phyloP scores from a whole-genome alignment of 306 rosid species.

The Arachis stenosperma region DNA sequence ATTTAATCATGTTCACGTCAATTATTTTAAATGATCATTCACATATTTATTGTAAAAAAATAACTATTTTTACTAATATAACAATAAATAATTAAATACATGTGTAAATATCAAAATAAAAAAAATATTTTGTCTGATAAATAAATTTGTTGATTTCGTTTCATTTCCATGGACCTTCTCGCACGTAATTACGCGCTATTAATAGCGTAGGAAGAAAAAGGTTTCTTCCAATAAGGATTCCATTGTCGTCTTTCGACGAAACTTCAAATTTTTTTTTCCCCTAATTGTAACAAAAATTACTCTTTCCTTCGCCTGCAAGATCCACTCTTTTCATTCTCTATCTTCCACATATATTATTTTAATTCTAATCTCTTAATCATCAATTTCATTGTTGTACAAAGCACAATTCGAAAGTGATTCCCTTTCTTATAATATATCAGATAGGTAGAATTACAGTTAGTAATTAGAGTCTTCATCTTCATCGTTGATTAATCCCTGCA shows the following conservation, averaged over 20 bases:
- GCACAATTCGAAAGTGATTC: background rate
- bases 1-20: too few species aligned
- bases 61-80: too few species aligned
- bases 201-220: slow-evolving; percentile 5
- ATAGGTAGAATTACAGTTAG: background rate
- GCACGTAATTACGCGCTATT: background rate
- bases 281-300: background rate
- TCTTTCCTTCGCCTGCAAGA: slow-evolving; percentile 41
- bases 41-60: too few species aligned
- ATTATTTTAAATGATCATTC: too few species aligned
- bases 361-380: background rate
- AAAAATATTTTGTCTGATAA: too few species aligned
- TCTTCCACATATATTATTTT: background rate
- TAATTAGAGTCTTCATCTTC: background rate
- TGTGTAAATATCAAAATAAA: background rate
- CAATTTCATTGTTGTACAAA: background rate
- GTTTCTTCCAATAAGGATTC: slow-evolving; percentile 5
- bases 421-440: background rate
- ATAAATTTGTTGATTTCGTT: too few species aligned
- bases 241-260: slow-evolving; percentile 42
- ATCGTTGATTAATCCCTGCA: background rate
- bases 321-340: slow-evolving; percentile 8
- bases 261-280: slow-evolving; percentile 7
- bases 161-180: slow-evolving; percentile 24
- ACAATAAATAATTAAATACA: too few species aligned